These are phyloP conservation scores for Rossbeevera mucosa DNA, from an alignment of 768 basidiomycete genomes.

Conservation along the genomic window DNA sequence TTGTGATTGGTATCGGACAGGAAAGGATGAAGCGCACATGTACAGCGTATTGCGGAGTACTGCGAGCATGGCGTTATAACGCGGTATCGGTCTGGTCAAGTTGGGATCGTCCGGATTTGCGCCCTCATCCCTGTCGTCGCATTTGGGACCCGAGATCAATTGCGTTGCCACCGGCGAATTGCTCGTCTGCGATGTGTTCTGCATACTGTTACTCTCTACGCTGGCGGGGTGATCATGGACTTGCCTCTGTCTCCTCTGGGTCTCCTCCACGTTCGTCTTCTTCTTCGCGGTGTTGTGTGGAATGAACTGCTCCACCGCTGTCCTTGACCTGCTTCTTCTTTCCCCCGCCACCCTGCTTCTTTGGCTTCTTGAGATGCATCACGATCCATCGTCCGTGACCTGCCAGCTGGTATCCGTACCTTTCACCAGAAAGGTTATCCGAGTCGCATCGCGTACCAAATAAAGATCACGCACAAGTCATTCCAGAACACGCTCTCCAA, in stretches of 20 bases:
- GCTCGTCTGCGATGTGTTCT: not conserved
- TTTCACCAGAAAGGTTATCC: constrained; percentile 29
- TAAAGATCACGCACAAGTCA: constrained; percentile 47
- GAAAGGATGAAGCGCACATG: constrained; percentile 47
- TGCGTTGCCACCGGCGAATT: not conserved
- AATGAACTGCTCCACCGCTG: not conserved
- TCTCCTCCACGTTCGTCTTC: constrained; percentile 17
- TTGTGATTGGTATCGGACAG: not conserved
- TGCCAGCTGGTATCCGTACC: constrained; percentile 71
- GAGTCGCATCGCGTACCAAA: not conserved
- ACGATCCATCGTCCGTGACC: constrained; percentile 79
- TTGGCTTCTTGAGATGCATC: constrained; percentile 64
- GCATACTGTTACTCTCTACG: not conserved
- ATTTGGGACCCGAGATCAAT: not conserved
- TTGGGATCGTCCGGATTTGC: constrained; percentile 61
- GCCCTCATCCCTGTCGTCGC: constrained; percentile 32
- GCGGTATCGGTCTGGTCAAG: constrained; percentile 57
- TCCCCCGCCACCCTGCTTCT: constrained; percentile 40
- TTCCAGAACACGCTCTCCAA: constrained; percentile 85
- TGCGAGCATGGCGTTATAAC: constrained; percentile 88
- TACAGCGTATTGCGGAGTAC: constrained; percentile 81
- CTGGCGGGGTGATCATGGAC: not conserved
- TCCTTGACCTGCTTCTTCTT: constrained; percentile 38
- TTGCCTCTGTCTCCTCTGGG: constrained; percentile 7
- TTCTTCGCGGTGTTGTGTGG: not conserved